Evolutionary conservation across 2,329 filamentous ascomycete species (phyloP).

Genomic region (Mariannaea elegans): DNA sequence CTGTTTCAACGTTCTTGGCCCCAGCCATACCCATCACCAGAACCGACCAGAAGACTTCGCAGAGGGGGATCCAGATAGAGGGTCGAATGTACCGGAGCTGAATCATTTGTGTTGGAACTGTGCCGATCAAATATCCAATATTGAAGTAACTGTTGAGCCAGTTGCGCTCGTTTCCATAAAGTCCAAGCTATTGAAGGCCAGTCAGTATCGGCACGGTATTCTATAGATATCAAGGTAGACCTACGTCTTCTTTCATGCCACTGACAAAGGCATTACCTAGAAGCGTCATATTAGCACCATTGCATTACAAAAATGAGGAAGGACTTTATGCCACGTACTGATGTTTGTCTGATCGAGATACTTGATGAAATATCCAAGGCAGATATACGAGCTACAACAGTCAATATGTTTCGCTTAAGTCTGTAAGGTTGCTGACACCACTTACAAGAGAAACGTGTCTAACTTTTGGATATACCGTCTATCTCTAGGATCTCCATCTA

Average conservation of each 20-base stretch:
- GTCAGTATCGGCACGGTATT: not conserved
- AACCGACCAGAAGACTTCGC: conserved; percentile 35
- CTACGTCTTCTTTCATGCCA: conserved; percentile 20
- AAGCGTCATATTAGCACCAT: conserved; percentile 2
- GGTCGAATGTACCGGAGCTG: conserved; percentile 34
- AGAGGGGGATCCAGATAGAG: conserved; percentile 42
- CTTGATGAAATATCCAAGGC: conserved; percentile 41
- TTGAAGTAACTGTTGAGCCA: conserved; percentile 39
- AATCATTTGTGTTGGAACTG: conserved; percentile 32
- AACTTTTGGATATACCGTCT: conserved; percentile 20
- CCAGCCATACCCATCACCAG: conserved; percentile 37
- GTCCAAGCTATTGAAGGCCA: conserved; percentile 11
- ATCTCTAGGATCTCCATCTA: conserved; percentile 19
- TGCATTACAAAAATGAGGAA: not conserved
- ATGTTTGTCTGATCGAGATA: conserved; percentile 45
- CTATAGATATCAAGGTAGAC: not conserved
- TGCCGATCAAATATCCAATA: conserved; percentile 38
- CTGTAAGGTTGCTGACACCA: not conserved
- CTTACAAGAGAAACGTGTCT: conserved; percentile 23
- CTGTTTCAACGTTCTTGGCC: conserved; percentile 34
- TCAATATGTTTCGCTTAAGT: not conserved
- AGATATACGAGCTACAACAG: conserved; percentile 12
- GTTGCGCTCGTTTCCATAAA: conserved; percentile 41
- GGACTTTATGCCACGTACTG: conserved; percentile 15
- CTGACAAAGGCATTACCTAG: conserved; percentile 21